These are phyloP conservation scores for Aspergillus wentii DNA, from an alignment of 495 filamentous ascomycete species.

Conservation along the genomic window DNA sequence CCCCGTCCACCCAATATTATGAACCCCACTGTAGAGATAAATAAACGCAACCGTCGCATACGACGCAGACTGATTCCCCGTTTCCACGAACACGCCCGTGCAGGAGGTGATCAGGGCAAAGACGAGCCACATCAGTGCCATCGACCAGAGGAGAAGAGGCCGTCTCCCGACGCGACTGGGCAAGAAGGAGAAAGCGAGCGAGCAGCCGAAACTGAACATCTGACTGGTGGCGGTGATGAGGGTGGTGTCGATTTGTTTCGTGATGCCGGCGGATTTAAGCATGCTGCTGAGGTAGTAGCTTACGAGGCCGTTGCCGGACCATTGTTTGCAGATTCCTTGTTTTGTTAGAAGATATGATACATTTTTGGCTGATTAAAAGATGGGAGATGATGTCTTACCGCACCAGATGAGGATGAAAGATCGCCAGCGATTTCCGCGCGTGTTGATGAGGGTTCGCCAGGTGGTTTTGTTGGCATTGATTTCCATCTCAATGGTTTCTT, in stretches of 20 bases:
- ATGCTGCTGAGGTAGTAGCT: slow-evolving; percentile 52
- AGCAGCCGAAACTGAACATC: slow-evolving; percentile 41
- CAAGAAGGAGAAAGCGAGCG: slow-evolving; percentile 15
- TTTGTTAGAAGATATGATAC: slow-evolving; percentile 28
- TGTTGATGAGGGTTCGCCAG: slow-evolving; percentile 52
- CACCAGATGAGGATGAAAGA: slow-evolving; percentile 25
- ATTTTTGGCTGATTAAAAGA: too few species aligned
- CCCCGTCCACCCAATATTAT: too few species aligned
- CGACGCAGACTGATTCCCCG: slow-evolving; percentile 23
- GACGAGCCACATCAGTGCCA: slow-evolving; percentile 39
- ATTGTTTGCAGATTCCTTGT: slow-evolving; percentile 58
- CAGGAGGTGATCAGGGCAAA: slow-evolving; percentile 41
- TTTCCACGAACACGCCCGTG: slow-evolving; percentile 42
- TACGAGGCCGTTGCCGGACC: slow-evolving; percentile 60
- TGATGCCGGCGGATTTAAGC: slow-evolving; percentile 49
- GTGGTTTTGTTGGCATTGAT: slow-evolving; percentile 20
- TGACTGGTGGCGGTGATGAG: slow-evolving; percentile 4
- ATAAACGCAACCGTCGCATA: too few species aligned
- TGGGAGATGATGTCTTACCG: too few species aligned
- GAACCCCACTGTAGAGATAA: too few species aligned
- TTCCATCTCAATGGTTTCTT: slow-evolving; percentile 20
- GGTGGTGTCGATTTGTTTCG: slow-evolving; percentile 33
- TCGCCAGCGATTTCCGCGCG: slow-evolving; percentile 62
- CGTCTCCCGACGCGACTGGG: slow-evolving; percentile 54
- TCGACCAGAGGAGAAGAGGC: slow-evolving; percentile 47